These are phyloP conservation scores for Colletotrichum tanaceti DNA, from an alignment of 2,329 filamentous ascomycete genomes.

Conservation along the genomic window DNA sequence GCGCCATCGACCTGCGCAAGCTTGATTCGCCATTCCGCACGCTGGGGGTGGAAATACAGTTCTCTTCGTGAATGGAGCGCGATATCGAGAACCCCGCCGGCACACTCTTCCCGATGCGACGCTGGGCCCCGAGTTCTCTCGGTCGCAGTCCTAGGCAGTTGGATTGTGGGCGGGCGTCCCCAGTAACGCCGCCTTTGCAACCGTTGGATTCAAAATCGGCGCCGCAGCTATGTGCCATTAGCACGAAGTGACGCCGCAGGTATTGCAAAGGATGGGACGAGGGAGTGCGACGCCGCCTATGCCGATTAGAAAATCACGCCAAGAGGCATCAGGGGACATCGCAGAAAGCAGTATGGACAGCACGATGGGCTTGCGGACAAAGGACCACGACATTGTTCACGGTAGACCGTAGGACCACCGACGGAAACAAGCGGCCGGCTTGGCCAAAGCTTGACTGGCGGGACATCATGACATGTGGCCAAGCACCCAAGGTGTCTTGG, in stretches of 20 bases:
- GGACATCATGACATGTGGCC: slow-evolving; percentile 8
- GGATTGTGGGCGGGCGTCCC: background rate
- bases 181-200: background rate
- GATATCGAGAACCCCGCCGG: background rate
- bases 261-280: slow-evolving; percentile 6
- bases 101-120: slow-evolving; percentile 25
- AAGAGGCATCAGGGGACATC: background rate
- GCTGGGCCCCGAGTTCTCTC: slow-evolving; percentile 11
- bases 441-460: slow-evolving; percentile 35
- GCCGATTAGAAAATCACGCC: background rate
- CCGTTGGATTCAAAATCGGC: slow-evolving; percentile 1
- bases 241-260: slow-evolving; percentile 2
- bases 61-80: slow-evolving; percentile 72
- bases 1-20: slow-evolving; percentile 82
- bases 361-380: background rate
- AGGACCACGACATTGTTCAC: background rate
- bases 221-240: slow-evolving; percentile 1
- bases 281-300: slow-evolving; percentile 22
- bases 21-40: slow-evolving; percentile 81
- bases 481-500: slow-evolving; percentile 30
- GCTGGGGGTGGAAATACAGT: slow-evolving; percentile 83
- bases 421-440: slow-evolving; percentile 18
- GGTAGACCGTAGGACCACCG: background rate
- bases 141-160: slow-evolving; percentile 1
- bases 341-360: background rate